phyloP scores from a whole-genome alignment of 2,329 filamentous ascomycete genomes.

The Trichoderma pleuroti region DNA sequence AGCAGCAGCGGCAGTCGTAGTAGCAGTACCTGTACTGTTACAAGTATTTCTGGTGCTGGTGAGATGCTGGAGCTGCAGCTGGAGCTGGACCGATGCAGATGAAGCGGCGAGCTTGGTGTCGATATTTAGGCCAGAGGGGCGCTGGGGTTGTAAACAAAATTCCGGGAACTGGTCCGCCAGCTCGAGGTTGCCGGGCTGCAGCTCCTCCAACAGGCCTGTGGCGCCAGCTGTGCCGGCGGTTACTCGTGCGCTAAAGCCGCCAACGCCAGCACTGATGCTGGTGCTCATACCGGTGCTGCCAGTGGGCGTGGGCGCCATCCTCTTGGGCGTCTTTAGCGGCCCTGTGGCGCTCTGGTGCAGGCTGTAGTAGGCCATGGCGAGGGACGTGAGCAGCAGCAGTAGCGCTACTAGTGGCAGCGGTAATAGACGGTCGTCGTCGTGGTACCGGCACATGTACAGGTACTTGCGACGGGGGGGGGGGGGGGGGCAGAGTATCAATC shows the following conservation, averaged over 20 bases:
- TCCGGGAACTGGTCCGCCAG: slow-evolving; percentile 17
- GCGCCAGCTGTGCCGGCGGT: neutral
- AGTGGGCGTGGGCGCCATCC: slow-evolving; percentile 5
- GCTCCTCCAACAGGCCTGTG: slow-evolving; percentile 1
- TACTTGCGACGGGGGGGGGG: neutral
- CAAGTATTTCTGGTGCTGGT: neutral
- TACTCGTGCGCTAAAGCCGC: neutral
- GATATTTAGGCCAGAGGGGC: neutral
- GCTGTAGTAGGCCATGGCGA: slow-evolving; percentile 15
- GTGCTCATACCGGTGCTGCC: neutral
- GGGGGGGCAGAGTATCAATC: neutral
- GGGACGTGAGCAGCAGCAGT: neutral
- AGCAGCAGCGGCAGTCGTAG: neutral
- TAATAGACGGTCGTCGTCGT: slow-evolving; percentile 6
- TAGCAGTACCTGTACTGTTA: too few relatives aligned
- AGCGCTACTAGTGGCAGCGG: slow-evolving; percentile 4
- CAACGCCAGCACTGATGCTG: neutral
- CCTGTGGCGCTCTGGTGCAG: neutral
- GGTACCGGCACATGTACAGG: slow-evolving; percentile 14
- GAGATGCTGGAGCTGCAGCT: neutral
- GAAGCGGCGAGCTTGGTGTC: neutral
- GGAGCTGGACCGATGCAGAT: neutral
- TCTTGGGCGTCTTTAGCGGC: slow-evolving; percentile 17
- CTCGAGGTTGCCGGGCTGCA: slow-evolving; percentile 19
- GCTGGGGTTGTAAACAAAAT: slow-evolving; percentile 18